Evolutionary conservation across 176 grass and related monocot species (phyloP).

Genomic region (Oryza punctata): DNA sequence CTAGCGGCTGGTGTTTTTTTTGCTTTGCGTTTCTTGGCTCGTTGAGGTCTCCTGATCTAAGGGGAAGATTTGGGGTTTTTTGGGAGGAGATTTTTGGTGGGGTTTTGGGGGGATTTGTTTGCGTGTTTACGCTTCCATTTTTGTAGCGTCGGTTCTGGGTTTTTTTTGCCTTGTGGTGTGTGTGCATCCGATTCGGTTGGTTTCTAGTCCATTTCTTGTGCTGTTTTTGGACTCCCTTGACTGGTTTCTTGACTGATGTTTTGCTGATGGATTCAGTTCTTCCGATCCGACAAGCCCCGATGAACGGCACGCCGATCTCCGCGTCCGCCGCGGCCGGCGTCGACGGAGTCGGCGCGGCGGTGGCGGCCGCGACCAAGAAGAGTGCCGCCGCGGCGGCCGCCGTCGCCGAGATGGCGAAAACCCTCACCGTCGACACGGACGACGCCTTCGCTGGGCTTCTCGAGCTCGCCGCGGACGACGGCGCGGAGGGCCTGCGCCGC

Average conservation of each 20-base stretch:
- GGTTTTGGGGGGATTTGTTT: background rate
- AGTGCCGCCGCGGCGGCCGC: constrained; percentile 38
- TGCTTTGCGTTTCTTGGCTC: constrained; percentile 30
- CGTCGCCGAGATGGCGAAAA: constrained; percentile 51
- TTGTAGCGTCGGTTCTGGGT: background rate
- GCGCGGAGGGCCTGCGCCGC: constrained; percentile 43
- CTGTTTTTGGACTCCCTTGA: constrained; percentile 36
- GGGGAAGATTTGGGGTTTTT: constrained; percentile 12
- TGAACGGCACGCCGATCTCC: constrained; percentile 56
- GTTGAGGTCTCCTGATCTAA: constrained; percentile 30
- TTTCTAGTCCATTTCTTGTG: constrained; percentile 42
- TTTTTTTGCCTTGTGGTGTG: background rate
- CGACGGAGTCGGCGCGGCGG: constrained; percentile 9
- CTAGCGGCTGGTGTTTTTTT: background rate
- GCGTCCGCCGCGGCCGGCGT: background rate
- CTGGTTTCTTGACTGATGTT: constrained; percentile 38
- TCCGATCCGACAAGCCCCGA: constrained; percentile 44
- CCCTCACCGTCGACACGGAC: constrained; percentile 60
- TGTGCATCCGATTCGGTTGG: constrained; percentile 26
- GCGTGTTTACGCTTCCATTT: constrained; percentile 26
- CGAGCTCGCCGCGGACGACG: constrained; percentile 71
- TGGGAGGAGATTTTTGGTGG: background rate
- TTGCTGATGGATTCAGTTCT: constrained; percentile 7
- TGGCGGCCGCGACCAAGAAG: constrained; percentile 32
- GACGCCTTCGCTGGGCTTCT: constrained; percentile 59